Conservation (phyloP, 2,329 filamentous ascomycete species). For the Orbilia oligospora region DNA sequence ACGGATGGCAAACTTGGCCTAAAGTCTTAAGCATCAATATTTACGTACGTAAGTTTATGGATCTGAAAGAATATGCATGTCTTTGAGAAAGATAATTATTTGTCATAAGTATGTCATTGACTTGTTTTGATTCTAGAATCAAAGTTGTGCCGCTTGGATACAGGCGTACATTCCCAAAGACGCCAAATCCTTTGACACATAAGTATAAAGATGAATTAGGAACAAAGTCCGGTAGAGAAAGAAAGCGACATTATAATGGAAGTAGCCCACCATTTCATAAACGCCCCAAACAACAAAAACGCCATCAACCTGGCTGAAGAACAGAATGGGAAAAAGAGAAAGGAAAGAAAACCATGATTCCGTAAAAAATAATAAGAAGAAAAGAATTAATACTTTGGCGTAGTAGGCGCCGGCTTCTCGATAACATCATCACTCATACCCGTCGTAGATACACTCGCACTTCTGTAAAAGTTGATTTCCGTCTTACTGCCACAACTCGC, state of each 20-base stretch:
- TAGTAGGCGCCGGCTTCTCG: constrained; percentile 30
- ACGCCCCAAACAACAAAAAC: constrained; percentile 31
- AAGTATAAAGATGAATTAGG: neutral
- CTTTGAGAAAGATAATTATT: neutral
- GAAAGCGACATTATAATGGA: constrained; percentile 12
- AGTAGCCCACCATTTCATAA: constrained; percentile 9
- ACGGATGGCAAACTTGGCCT: neutral
- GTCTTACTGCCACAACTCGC: constrained; percentile 43
- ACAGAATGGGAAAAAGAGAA: constrained; percentile 16
- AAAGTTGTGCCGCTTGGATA: neutral
- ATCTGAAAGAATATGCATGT: neutral
- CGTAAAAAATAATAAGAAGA: constrained; percentile 3
- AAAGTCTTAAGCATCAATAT: neutral
- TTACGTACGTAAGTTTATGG: neutral
- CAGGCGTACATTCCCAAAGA: constrained; percentile 2
- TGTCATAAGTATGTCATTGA: constrained; percentile 7
- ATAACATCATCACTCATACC: constrained; percentile 30
- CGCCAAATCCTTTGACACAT: constrained; percentile 12
- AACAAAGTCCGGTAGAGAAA: constrained; percentile 4
- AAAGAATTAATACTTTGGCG: constrained; percentile 17
- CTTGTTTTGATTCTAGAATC: neutral
- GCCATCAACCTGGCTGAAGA: constrained; percentile 22
- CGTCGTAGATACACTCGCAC: constrained; percentile 46
- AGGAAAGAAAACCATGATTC: neutral
- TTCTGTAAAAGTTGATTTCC: constrained; percentile 39